Conservation (phyloP, 306 rosid species). For the Delonix regia region DNA sequence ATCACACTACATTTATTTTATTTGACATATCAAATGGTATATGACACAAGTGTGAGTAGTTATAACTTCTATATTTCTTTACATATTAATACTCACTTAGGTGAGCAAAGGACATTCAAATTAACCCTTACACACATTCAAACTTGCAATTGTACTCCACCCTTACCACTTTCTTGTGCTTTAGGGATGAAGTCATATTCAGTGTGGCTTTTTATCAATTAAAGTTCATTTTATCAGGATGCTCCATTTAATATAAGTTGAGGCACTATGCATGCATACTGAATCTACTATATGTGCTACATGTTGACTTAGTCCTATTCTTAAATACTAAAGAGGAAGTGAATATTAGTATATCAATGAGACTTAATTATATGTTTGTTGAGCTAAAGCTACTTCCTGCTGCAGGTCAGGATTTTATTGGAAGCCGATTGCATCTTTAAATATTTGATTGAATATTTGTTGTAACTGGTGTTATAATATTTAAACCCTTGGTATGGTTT, state of each 20-base stretch:
- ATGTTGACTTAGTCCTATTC: neutral
- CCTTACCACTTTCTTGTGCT: neutral
- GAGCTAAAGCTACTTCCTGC: neutral
- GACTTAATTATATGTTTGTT: neutral
- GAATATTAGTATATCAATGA: neutral
- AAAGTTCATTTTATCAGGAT: neutral
- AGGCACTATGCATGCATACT: neutral
- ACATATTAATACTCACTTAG: no score
- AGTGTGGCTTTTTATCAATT: neutral
- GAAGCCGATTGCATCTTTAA: neutral
- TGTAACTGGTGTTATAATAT: neutral
- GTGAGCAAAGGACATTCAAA: neutral
- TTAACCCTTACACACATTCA: neutral
- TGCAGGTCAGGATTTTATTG: neutral
- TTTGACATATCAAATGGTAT: no score
- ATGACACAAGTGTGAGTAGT: neutral
- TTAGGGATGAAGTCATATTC: neutral
- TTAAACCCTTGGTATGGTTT: neutral
- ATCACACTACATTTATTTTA: no score
- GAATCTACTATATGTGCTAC: neutral
- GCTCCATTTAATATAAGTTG: neutral
- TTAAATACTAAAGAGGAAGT: neutral
- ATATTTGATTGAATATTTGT: conserved; percentile 4
- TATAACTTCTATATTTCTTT: neutral
- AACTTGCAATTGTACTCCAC: neutral